These are phyloP conservation scores for Aristolochia contorta DNA, from an alignment of 164 flowering plant genomes.

Conservation along the genomic window DNA sequence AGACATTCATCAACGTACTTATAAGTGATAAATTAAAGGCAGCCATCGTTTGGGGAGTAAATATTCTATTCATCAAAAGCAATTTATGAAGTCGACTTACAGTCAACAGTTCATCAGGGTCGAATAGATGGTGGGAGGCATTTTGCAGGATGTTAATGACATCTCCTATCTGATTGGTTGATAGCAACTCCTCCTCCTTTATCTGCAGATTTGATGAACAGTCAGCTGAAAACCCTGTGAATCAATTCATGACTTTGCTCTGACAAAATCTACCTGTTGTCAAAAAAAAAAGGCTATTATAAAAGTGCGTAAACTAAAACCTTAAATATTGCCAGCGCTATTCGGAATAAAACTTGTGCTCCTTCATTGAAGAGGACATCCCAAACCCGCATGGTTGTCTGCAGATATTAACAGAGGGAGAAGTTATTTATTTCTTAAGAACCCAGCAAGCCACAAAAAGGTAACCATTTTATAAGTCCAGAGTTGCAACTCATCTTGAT, in stretches of 20 bases:
- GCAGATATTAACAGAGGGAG: slow-evolving; percentile 6
- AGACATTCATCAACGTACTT: background rate
- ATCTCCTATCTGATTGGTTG: slow-evolving; percentile 73
- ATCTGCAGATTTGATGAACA: slow-evolving; percentile 39
- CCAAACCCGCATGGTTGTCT: slow-evolving; percentile 96
- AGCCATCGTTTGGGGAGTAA: background rate
- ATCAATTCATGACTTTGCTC: background rate
- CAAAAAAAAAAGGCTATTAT: no score
- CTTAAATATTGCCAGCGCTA: slow-evolving; percentile 89
- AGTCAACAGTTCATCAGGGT: slow-evolving; percentile 85
- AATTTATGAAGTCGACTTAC: slow-evolving; percentile 26
- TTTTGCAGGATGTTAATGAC: slow-evolving; percentile 65
- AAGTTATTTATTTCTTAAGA: no score
- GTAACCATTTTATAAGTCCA: background rate
- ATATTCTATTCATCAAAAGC: background rate
- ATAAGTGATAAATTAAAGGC: background rate
- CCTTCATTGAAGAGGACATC: slow-evolving; percentile 96
- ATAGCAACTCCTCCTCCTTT: slow-evolving; percentile 81
- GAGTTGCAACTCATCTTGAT: no score
- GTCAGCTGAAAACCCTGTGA: background rate
- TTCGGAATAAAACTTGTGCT: slow-evolving; percentile 77
- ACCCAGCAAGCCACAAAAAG: no score
- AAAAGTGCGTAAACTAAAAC: no score
- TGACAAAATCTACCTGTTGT: background rate
- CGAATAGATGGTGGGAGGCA: slow-evolving; percentile 85